Conservation (phyloP, 139 green algal species). For the Ulvella scutata region DNA sequence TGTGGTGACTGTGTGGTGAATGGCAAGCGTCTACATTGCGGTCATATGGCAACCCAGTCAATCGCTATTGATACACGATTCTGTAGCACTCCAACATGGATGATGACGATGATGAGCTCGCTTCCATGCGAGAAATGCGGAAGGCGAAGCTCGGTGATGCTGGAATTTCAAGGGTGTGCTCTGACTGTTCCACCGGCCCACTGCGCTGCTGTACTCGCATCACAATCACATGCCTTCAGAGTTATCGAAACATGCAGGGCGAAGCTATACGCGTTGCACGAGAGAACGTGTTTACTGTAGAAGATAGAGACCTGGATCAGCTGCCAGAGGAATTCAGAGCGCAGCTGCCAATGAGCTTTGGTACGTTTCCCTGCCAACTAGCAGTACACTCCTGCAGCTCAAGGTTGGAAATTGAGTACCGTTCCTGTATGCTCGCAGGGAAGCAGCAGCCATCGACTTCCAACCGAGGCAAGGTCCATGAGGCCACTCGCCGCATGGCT, state of each 20-base stretch:
- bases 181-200: neutral
- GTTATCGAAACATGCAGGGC: neutral
- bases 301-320: slow-evolving; percentile 8
- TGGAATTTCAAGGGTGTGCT: neutral
- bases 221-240: neutral
- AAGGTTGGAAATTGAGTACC: neutral
- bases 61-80: too few species aligned
- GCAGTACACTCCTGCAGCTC: neutral
- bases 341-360: slow-evolving; percentile 36
- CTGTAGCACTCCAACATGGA: too few species aligned
- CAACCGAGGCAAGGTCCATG: neutral
- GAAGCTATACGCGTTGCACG: neutral
- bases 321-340: slow-evolving; percentile 19
- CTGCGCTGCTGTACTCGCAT: neutral
- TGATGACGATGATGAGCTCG: slow-evolving; percentile 44
- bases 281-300: neutral
- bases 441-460: neutral
- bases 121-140: slow-evolving; percentile 27
- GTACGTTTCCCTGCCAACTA: slow-evolving; percentile 2
- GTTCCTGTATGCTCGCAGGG: neutral
- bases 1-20: too few species aligned
- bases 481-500: neutral
- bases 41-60: too few species aligned
- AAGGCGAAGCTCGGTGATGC: slow-evolving; percentile 13
- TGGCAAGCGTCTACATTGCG: too few species aligned